phyloP scores from a whole-genome alignment of 345 rosid species.

The Lepidium aucheri region DNA sequence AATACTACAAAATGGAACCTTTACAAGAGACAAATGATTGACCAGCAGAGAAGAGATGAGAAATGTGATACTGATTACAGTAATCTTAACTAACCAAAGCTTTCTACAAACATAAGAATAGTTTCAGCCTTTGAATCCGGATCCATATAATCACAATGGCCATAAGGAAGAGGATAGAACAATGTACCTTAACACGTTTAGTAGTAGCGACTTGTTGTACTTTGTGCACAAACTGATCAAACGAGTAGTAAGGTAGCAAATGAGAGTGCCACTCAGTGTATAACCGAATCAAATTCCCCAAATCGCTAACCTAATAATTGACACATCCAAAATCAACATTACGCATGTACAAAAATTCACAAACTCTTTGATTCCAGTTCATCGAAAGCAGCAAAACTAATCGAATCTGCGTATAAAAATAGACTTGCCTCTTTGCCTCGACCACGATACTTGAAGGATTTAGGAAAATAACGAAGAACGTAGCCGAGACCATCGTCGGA shows the following conservation, averaged over 20 bases:
- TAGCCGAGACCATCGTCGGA: constrained; percentile 82
- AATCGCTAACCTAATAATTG: constrained; percentile 50
- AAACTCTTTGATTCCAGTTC: background rate
- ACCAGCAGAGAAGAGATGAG: background rate
- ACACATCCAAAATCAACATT: background rate
- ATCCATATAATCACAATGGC: background rate
- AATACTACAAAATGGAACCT: background rate
- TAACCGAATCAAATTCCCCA: constrained; percentile 64
- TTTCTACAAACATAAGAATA: background rate
- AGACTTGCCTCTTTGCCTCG: constrained; percentile 75
- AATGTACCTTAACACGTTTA: constrained; percentile 68
- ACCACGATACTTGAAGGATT: constrained; percentile 65
- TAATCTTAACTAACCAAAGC: background rate
- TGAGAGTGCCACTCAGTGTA: constrained; percentile 86
- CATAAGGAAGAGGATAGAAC: background rate
- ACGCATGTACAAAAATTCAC: background rate
- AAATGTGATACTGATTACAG: background rate
- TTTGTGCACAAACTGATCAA: constrained; percentile 78
- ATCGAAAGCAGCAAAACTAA: background rate
- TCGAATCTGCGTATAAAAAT: background rate
- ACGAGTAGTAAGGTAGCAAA: constrained; percentile 70
- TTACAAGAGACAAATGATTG: background rate
- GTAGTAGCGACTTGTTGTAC: constrained; percentile 73
- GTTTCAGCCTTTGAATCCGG: background rate
- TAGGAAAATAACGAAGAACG: constrained; percentile 81